Percentiles rank a stretch among this genome's conserved stretches.
These are phyloP conservation scores for Bjerkandera adusta DNA, from an alignment of 1,284 basidiomycete genomes.

Conservation along the genomic window DNA sequence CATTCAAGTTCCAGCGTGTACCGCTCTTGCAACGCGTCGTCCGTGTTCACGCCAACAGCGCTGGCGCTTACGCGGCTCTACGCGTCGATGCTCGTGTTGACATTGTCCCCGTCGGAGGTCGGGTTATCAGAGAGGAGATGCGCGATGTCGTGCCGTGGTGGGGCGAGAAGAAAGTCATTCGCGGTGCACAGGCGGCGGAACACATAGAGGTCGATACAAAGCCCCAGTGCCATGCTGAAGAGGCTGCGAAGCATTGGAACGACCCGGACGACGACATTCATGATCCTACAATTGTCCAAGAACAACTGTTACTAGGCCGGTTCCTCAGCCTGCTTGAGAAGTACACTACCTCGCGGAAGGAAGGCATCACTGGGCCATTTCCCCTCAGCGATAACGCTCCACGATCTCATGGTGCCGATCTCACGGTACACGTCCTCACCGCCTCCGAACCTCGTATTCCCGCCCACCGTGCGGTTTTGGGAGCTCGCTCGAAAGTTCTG, in stretches of 20 bases:
- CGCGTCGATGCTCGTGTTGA: conserved; percentile 51
- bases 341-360: not conserved
- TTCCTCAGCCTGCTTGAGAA: not conserved
- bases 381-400: conserved; percentile 31
- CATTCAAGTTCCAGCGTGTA: conserved; percentile 82
- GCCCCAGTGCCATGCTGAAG: not conserved
- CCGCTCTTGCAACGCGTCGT: conserved; percentile 85
- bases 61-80: conserved; percentile 88
- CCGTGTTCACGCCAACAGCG: conserved; percentile 83
- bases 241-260: not conserved
- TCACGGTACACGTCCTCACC: conserved; percentile 45
- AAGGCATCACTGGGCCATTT: not conserved
- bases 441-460: conserved; percentile 41
- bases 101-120: conserved; percentile 1
- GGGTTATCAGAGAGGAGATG: not conserved
- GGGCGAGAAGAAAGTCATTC: conserved; percentile 43
- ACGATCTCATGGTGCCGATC: conserved; percentile 59
- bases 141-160: conserved; percentile 23
- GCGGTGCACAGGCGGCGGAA: conserved; percentile 17
- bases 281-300: not conserved
- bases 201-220: not conserved
- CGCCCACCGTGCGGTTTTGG: conserved; percentile 66
- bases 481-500: conserved; percentile 56
- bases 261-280: not conserved
- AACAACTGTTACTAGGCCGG: not conserved